phyloP scores from a whole-genome alignment of 139 green algal genomes.

The Spirogloea muscicola region DNA sequence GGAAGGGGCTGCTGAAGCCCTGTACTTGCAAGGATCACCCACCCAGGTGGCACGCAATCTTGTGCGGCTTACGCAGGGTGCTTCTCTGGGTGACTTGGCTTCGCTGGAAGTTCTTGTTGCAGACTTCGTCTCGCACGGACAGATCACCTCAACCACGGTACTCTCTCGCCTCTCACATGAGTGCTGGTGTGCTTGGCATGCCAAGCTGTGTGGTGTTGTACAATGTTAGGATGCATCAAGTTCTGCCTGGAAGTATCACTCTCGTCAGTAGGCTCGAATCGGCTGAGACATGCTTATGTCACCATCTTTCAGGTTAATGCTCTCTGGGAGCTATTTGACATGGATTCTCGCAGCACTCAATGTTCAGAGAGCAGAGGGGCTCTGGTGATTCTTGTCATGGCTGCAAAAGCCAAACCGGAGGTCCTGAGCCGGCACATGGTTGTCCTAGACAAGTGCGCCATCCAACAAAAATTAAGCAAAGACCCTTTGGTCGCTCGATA shows the following conservation, averaged over 20 bases:
- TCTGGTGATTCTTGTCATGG: constrained; percentile 65
- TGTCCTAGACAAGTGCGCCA: no score
- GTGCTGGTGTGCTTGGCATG: no score
- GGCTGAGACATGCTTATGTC: no score
- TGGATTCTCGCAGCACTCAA: no score
- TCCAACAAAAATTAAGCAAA: no score
- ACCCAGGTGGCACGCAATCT: constrained; percentile 57
- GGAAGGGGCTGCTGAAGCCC: constrained; percentile 56
- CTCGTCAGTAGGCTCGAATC: no score
- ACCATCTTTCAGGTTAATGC: constrained; percentile 22
- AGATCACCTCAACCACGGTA: constrained; percentile 15
- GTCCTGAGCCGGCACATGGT: constrained; percentile 50
- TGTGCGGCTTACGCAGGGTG: constrained; percentile 55
- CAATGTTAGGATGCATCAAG: no score
- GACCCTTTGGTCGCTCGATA: constrained; percentile 64
- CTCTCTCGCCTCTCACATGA: not conserved
- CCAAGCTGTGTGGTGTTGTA: no score
- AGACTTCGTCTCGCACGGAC: constrained; percentile 22
- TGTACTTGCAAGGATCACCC: constrained; percentile 44
- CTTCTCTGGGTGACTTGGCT: constrained; percentile 68
- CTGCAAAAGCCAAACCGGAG: constrained; percentile 50
- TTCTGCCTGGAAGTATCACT: no score
- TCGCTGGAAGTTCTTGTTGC: constrained; percentile 61
- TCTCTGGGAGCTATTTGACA: constrained; percentile 43
- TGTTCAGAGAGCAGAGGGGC: constrained; percentile 51